Conservation (phyloP, 2,329 filamentous ascomycete genomes). For the Aspergillus pseudoviridinutans region DNA sequence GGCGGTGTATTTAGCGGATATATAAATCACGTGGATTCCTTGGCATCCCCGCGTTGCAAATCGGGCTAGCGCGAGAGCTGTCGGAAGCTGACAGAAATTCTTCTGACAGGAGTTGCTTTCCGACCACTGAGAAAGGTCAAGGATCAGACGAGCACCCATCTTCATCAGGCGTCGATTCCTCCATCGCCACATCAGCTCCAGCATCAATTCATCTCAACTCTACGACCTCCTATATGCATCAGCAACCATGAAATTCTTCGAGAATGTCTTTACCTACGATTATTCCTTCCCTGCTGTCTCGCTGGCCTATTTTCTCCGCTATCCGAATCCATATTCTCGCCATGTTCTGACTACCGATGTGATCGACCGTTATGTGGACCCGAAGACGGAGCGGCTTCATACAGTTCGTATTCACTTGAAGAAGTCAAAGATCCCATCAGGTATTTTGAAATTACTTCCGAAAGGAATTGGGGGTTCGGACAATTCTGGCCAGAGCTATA, state of each 20-base stretch:
- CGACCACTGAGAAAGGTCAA: constrained; percentile 13
- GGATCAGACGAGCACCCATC: constrained; percentile 14
- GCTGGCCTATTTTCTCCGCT: constrained; percentile 65
- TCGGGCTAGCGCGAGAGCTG: constrained; percentile 12
- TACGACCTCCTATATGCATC: constrained; percentile 14
- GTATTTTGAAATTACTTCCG: constrained; percentile 59
- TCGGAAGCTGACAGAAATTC: constrained; percentile 20
- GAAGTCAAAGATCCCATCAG: constrained; percentile 58
- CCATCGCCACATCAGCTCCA: constrained; percentile 5
- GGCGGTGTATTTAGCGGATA: background rate
- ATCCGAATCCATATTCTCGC: constrained; percentile 62
- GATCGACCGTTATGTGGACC: constrained; percentile 60
- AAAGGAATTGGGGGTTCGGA: constrained; percentile 56
- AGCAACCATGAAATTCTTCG: constrained; percentile 50
- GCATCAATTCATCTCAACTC: constrained; percentile 1
- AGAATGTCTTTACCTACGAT: constrained; percentile 57
- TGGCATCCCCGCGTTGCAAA: constrained; percentile 18
- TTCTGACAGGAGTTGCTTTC: constrained; percentile 10
- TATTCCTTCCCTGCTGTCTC: constrained; percentile 64
- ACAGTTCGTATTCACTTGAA: constrained; percentile 61
- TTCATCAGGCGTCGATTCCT: constrained; percentile 2
- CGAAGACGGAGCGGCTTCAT: constrained; percentile 56
- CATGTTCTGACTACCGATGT: constrained; percentile 65
- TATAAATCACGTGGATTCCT: constrained; percentile 9
- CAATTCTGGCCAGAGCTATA: constrained; percentile 58